These are phyloP conservation scores for Leersia perrieri DNA, from an alignment of 176 grass and related monocot genomes.

Conservation along the genomic window DNA sequence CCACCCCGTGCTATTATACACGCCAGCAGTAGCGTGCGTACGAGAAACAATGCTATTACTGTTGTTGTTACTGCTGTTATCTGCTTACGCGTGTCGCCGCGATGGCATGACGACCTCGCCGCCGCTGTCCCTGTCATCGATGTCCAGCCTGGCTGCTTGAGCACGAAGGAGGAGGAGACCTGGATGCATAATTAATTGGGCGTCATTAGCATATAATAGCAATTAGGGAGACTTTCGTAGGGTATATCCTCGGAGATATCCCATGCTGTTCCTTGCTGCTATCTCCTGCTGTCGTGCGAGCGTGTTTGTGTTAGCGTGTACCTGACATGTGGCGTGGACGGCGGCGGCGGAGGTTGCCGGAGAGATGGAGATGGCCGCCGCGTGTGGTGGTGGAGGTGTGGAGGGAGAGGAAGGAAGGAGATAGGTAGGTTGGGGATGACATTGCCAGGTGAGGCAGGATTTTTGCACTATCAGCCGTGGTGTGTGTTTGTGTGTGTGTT, in stretches of 20 bases:
- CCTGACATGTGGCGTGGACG: slow-evolving; percentile 3
- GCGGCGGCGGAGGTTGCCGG: not conserved
- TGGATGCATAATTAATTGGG: not conserved
- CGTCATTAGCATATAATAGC: not conserved
- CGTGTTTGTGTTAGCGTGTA: not conserved
- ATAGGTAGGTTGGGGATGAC: not conserved
- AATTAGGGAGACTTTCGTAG: not conserved
- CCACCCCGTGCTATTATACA: not conserved
- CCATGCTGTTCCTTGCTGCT: not conserved
- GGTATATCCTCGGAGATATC: not conserved
- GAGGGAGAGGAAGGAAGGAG: not conserved
- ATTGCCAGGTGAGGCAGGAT: not conserved
- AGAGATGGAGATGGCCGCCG: not conserved
- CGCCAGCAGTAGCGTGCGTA: slow-evolving; percentile 21
- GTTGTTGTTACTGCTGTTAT: not conserved
- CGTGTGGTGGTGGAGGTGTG: not conserved
- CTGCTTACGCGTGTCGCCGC: slow-evolving; percentile 31
- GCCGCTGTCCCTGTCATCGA: not conserved
- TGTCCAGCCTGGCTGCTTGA: not conserved
- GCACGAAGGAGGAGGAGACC: not conserved
- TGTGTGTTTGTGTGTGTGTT: not conserved
- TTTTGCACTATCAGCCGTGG: not conserved
- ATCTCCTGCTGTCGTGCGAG: not conserved
- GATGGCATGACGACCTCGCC: not conserved
- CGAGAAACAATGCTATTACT: not conserved